Base-by-base conservation (phyloP, 345 rosid genomes). In the Ceriops decandra region DNA sequence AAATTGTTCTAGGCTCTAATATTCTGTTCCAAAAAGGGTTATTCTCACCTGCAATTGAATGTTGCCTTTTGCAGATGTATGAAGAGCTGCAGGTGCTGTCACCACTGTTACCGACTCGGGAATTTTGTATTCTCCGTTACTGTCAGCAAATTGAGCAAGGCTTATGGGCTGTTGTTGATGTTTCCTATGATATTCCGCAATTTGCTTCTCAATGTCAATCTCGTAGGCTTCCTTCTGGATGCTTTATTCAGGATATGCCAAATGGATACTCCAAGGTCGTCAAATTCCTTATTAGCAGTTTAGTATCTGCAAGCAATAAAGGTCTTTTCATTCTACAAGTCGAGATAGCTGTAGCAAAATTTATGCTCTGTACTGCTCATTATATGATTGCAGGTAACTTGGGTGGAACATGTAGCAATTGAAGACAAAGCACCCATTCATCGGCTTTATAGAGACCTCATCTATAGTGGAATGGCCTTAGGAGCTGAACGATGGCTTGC, bases 231-330 rank as follows among this genome's bases (percentile, higher is more conserved):
- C 99, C 98, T 60, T 95, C 99, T 32, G 99, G 99, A 53, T 90
- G 98, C 82, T 86, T 95, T 84, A 91, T 95, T 77, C 96, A 95
- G 74, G 96, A 91, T 83, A 86, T 91, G 87, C 96, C 99, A 22
- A 90, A 88, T 68, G 99, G 99, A 17, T 95, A 88, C 77, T 91
- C 92, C 59, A 90, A 91, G 97, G 99, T 93, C 58, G 61, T 69
- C 57, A 22, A 54, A 59, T 72, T 36, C 53, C 69, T 71, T 56
- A 15, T 36, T 57, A 70, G 31, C 53, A 36, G 24, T 60, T 17
- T 49, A 32, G 52, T 56, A 24, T 56, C 15, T 66, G 70, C 67
- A 67, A 53, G 70, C 64, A 67, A 53, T 71, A 6, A 1, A 64
- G 24, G 6, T 51, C 16, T 73, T 58, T 38, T 47, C 6, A 13